Conservation (phyloP, 371 early-diverging fungal species). For the Globomyces sp. region DNA sequence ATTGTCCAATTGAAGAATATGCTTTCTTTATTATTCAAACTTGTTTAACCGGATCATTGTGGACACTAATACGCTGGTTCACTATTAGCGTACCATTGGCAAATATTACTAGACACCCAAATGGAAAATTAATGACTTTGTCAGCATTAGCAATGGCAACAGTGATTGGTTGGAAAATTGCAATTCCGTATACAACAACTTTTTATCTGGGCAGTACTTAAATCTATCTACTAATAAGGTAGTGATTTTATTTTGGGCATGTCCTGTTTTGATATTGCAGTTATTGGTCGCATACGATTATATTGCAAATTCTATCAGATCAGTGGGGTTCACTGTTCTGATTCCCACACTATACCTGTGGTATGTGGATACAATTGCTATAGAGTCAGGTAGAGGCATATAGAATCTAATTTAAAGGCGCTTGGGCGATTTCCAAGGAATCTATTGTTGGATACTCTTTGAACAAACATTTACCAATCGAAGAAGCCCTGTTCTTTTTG, state of each 20-base stretch:
- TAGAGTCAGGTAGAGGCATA: slow-evolving; percentile 26
- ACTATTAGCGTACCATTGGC: too few species aligned
- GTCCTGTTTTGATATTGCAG: slow-evolving; percentile 56
- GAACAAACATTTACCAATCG: slow-evolving; percentile 51
- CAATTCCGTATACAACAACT: slow-evolving; percentile 20
- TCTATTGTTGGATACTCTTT: slow-evolving; percentile 52
- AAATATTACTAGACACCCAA: too few species aligned
- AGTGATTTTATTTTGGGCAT: slow-evolving; percentile 53
- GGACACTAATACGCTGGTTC: not conserved
- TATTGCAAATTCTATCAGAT: slow-evolving; percentile 42
- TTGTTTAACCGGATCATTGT: slow-evolving; percentile 48
- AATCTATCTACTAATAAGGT: too few species aligned
- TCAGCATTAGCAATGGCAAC: too few species aligned
- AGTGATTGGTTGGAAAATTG: too few species aligned
- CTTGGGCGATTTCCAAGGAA: slow-evolving; percentile 53
- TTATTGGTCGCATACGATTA: slow-evolving; percentile 59
- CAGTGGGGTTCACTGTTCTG: slow-evolving; percentile 35
- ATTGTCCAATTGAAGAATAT: slow-evolving; percentile 63
- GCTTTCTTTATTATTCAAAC: slow-evolving; percentile 59
- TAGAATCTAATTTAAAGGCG: slow-evolving; percentile 25
- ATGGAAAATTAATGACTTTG: too few species aligned
- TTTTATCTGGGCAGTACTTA: slow-evolving; percentile 51
- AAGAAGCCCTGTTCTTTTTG: slow-evolving; percentile 61
- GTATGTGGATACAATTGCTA: slow-evolving; percentile 54
- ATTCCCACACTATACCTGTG: slow-evolving; percentile 55